Evolutionary conservation across 2,329 filamentous ascomycete species (phyloP).

Genomic region (Sclerotinia minor): DNA sequence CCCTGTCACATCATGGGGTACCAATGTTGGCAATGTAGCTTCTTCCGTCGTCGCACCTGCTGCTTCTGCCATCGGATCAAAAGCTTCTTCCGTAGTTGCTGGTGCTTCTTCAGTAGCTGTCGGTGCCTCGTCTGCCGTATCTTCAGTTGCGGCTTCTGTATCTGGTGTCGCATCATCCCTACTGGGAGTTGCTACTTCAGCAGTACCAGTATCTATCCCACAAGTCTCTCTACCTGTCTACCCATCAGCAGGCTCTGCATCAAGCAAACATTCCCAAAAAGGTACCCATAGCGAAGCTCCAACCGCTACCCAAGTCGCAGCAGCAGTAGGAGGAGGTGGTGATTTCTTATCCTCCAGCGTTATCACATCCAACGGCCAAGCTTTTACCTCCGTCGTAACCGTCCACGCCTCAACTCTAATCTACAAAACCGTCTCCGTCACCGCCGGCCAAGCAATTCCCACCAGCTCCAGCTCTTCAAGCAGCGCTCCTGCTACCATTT

Average conservation of each 20-base stretch:
- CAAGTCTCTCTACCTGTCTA: neutral
- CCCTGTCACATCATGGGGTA: slow-evolving; percentile 53
- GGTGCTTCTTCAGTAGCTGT: neutral
- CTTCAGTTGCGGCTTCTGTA: slow-evolving; percentile 1
- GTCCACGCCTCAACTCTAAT: slow-evolving; percentile 48
- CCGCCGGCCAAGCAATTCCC: slow-evolving; percentile 34
- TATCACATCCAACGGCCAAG: slow-evolving; percentile 24
- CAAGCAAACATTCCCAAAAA: neutral
- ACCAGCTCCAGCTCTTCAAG: slow-evolving; percentile 30
- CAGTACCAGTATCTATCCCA: neutral
- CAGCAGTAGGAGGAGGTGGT: slow-evolving; percentile 35
- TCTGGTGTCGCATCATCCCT: neutral
- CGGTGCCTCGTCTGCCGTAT: neutral
- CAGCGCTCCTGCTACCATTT: slow-evolving; percentile 34
- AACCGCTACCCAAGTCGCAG: slow-evolving; percentile 27
- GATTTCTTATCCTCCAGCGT: slow-evolving; percentile 37
- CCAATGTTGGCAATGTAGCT: slow-evolving; percentile 6
- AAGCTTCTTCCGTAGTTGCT: neutral
- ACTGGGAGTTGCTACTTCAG: neutral
- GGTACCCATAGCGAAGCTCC: neutral
- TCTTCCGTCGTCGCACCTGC: slow-evolving; percentile 14
- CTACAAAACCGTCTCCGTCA: slow-evolving; percentile 41
- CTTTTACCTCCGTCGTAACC: neutral
- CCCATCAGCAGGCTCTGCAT: neutral
- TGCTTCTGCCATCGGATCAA: neutral